Base-by-base conservation (phyloP, 2,329 filamentous ascomycete genomes). In the Lasiodiplodia sp. region DNA sequence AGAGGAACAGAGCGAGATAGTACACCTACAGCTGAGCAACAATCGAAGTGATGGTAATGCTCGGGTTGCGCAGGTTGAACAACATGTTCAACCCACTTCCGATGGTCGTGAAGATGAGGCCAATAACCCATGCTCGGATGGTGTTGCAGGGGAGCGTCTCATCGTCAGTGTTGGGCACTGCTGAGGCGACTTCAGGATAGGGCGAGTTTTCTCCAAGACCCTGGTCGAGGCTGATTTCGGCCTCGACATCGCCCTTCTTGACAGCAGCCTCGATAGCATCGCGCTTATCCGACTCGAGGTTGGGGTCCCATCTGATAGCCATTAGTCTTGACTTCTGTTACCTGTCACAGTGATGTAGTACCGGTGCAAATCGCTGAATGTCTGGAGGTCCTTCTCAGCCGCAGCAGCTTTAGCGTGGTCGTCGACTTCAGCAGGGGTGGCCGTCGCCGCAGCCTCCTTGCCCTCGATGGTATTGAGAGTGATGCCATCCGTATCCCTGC, bases 11-110 rank as follows among this genome's bases (percentile, higher is more conserved):
- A 14, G 11, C 3, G n/a, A 16, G 3, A 2, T 37, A 2, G 3
- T 2, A 3, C 47, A 56, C 66, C 23, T 63, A 62, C 66, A 73
- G 71, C 69, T 84, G 84, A 8, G 79, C 80, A 4, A 84, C 71
- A 14, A 85, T 55, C 3, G 58, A 65, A 8, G 51, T 68, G 16
- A 68, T 64, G n/a, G 58, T 65, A 6, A 68, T 68, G 16, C 73
- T 70, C 2, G 72, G 72, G 34, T 76, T 73, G 23, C 77, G 72
- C 23, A 78, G 72, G 2, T 71, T 73, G 69, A 79, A 78, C 51
- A 79, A 44, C 44, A 70, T 74, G 63, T 79, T 77, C 51, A 78
- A 70, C 5, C 49, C 66, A 14, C 57, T 68, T 4, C 75, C 73
- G 55, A 78, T 64, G 37, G 70, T 71, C 31, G 73, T 70, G 38